Evolutionary conservation across 371 early-diverging fungal species (phyloP).

Genomic region (Scutellospora calospora): DNA sequence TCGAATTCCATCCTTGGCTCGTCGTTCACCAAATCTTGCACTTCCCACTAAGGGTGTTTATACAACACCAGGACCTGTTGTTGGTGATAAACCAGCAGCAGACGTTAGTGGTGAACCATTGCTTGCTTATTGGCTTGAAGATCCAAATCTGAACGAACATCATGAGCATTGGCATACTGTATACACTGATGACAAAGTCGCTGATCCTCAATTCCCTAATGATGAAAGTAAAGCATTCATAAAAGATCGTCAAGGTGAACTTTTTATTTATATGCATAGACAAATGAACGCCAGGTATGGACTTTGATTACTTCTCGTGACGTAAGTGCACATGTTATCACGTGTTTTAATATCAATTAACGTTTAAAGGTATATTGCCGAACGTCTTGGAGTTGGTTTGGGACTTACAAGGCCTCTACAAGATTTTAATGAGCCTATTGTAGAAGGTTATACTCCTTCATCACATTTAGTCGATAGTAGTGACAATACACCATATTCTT

Average conservation of each 20-base stretch:
- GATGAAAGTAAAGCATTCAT: background rate
- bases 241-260: constrained; percentile 24
- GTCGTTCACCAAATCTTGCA: background rate
- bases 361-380: background rate
- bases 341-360: background rate
- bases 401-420: background rate
- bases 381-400: background rate
- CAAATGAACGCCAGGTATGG: constrained; percentile 18
- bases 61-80: too few species aligned
- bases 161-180: constrained; percentile 29
- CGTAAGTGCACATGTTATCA: background rate
- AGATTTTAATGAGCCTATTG: background rate
- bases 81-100: too few species aligned
- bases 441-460: background rate
- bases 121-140: background rate
- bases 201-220: background rate
- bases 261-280: constrained; percentile 26
- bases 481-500: background rate
- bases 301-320: too few species aligned
- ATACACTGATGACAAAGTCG: background rate
- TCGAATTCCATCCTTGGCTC: background rate
- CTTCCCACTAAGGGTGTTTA: background rate
- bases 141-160: constrained; percentile 30
- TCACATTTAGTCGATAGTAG: background rate
- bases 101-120: background rate